phyloP scores from a whole-genome alignment of 2,329 filamentous ascomycete species.

The Microcyclospora pomicola region DNA sequence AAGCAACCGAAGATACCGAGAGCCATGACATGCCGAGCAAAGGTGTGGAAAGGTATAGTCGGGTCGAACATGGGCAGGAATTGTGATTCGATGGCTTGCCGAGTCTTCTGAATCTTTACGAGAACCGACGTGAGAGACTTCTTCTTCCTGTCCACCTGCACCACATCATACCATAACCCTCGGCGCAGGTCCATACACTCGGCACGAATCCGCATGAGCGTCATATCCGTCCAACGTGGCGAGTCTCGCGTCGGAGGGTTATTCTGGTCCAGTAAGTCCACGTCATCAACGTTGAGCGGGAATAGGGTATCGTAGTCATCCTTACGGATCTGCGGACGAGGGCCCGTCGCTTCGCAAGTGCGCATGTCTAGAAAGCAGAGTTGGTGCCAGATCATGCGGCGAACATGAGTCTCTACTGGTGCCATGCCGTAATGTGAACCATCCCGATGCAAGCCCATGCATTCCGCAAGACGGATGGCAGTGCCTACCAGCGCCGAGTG shows the following conservation, averaged over 20 bases:
- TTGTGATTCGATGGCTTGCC: slow-evolving; percentile 48
- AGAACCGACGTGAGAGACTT: slow-evolving; percentile 51
- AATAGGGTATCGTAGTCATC: slow-evolving; percentile 64
- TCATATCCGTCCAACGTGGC: slow-evolving; percentile 52
- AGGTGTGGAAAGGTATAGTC: slow-evolving; percentile 46
- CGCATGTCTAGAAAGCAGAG: slow-evolving; percentile 63
- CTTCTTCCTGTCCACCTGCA: slow-evolving; percentile 47
- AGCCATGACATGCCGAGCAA: slow-evolving; percentile 50
- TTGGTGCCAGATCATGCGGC: slow-evolving; percentile 63
- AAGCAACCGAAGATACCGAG: slow-evolving; percentile 50
- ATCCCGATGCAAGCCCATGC: slow-evolving; percentile 63
- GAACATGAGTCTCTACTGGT: slow-evolving; percentile 55
- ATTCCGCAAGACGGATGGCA: slow-evolving; percentile 60
- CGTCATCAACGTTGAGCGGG: slow-evolving; percentile 57
- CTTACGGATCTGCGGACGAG: slow-evolving; percentile 54
- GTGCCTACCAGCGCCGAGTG: slow-evolving; percentile 61
- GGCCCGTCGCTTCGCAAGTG: slow-evolving; percentile 61
- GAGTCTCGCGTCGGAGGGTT: slow-evolving; percentile 30
- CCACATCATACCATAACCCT: slow-evolving; percentile 54
- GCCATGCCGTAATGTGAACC: slow-evolving; percentile 51
- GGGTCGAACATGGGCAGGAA: slow-evolving; percentile 52
- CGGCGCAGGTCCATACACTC: slow-evolving; percentile 63
- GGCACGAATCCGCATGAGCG: slow-evolving; percentile 54
- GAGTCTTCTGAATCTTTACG: slow-evolving; percentile 55
- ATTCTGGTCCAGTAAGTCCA: slow-evolving; percentile 38